Evolutionary conservation across 2,329 filamentous ascomycete species (phyloP), one percentile per base, ranked within the genome.

Genomic region (Coleophoma eucalyptorum): DNA sequence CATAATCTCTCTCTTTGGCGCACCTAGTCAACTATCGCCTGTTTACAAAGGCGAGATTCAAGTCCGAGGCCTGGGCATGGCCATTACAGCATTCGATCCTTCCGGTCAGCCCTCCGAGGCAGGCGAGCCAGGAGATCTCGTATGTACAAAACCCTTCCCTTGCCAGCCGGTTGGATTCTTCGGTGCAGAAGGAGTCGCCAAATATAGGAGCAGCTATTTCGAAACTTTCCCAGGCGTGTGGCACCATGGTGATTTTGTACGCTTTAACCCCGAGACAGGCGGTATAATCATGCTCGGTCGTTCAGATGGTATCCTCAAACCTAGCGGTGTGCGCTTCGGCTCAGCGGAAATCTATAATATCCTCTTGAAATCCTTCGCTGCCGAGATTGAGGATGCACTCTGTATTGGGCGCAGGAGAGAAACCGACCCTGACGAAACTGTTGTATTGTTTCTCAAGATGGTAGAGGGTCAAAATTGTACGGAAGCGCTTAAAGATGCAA

Each of bases 291-390:
- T 97, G 93, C 79, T 97, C 0, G 93, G 94, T 3, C 81, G 93
- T 21, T 94, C 88, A 47, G 93, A 99, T 62, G 94, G 94, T 4
- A 89, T 97, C 5, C 73, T 99, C 13, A 99, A 99, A 66, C 94
- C 94, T 0, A 83, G 87, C 0, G 94, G 94, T 2, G 90, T 99
- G 16, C 78, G 93, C 0, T 97, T 99, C 64, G 93, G 93, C 4
- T 91, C 86, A 32, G 91, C 93, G 0, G 94, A 99, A 73, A 96
- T 99, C 18, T 97, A 97, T 70, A 97, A 96, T 65, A 78, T 97
- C n/a, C 73, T 97, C 26, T 81, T 94, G 2, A 84, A 89, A 58
- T 87, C 91, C 69, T 97, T 97, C 61, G 80, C 84, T 0, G 72
- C 78, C 11, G 81, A 93, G 50, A 76, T 97, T 16, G 86, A 90